Conservation (phyloP, 768 basidiomycete genomes). For the Daedaleopsis nitida region DNA sequence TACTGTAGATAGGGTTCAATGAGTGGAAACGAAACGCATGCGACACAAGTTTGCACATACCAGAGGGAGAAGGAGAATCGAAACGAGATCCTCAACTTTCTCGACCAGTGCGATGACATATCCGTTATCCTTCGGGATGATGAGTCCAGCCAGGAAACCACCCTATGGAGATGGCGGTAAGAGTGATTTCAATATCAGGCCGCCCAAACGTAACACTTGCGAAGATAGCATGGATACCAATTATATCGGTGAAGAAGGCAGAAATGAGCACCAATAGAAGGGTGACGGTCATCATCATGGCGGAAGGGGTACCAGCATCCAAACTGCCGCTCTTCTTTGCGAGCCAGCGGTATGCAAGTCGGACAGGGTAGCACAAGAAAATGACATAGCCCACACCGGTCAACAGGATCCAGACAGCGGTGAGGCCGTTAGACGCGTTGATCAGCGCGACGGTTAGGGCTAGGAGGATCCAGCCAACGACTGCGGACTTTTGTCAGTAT, state of each 20-base stretch:
- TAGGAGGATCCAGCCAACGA: slow-evolving; percentile 80
- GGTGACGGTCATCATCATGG: slow-evolving; percentile 77
- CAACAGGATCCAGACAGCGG: slow-evolving; percentile 82
- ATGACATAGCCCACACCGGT: slow-evolving; percentile 63
- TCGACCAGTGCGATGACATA: slow-evolving; percentile 80
- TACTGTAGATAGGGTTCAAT: slow-evolving; percentile 47
- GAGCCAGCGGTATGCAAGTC: slow-evolving; percentile 67
- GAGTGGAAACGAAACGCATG: not conserved
- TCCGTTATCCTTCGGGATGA: slow-evolving; percentile 82
- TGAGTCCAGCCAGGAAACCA: slow-evolving; percentile 80
- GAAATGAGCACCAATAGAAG: slow-evolving; percentile 73
- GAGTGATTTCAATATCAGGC: slow-evolving; percentile 24
- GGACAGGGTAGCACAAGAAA: slow-evolving; percentile 65
- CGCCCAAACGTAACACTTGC: slow-evolving; percentile 29
- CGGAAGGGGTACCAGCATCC: slow-evolving; percentile 70
- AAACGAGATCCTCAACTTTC: slow-evolving; percentile 86
- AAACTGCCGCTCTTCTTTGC: slow-evolving; percentile 68
- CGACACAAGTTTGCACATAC: slow-evolving; percentile 41
- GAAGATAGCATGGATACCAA: slow-evolving; percentile 75
- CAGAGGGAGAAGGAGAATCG: slow-evolving; percentile 73
- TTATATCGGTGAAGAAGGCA: slow-evolving; percentile 86
- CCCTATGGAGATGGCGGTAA: slow-evolving; percentile 41
- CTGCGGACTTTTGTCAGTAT: slow-evolving; percentile 3
- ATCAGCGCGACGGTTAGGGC: slow-evolving; percentile 84
- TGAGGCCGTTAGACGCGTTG: slow-evolving; percentile 72